phyloP scores from a whole-genome alignment of 2,329 filamentous ascomycete genomes.

The Catunica adiposa region DNA sequence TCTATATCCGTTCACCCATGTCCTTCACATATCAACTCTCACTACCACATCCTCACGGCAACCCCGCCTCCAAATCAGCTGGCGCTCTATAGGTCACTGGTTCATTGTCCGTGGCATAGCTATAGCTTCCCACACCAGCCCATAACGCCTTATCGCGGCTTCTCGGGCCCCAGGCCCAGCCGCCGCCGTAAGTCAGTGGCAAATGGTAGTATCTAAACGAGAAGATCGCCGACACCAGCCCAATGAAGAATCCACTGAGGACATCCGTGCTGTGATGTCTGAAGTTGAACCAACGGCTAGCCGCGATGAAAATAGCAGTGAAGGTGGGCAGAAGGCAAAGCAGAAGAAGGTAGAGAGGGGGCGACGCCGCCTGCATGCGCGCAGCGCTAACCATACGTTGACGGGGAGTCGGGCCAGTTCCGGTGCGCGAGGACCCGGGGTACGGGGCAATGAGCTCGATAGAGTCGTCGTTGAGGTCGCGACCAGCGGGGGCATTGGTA shows the following conservation, averaged over 20 bases:
- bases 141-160: slow-evolving; percentile 60
- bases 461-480: slow-evolving; percentile 30
- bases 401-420: slow-evolving; percentile 28
- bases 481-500: slow-evolving; percentile 13
- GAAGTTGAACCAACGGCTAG: slow-evolving; percentile 75
- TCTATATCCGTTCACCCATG: too few species aligned
- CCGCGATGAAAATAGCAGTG: slow-evolving; percentile 63
- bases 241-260: slow-evolving; percentile 67
- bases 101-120: slow-evolving; percentile 33
- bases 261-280: slow-evolving; percentile 90
- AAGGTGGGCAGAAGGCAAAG: slow-evolving; percentile 56
- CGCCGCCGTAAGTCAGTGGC: slow-evolving; percentile 44
- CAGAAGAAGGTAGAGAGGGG: slow-evolving; percentile 62
- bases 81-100: slow-evolving; percentile 6
- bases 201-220: slow-evolving; percentile 69
- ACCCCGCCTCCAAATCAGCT: slow-evolving; percentile 7
- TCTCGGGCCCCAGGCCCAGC: slow-evolving; percentile 79
- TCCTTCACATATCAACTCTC: not conserved
- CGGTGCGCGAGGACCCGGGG: slow-evolving; percentile 29
- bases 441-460: slow-evolving; percentile 48
- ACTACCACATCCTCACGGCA: slow-evolving; percentile 1
- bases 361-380: slow-evolving; percentile 61
- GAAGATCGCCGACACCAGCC: slow-evolving; percentile 52
- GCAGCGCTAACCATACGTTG: slow-evolving; percentile 32
- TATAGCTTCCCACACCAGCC: slow-evolving; percentile 49